Base-by-base conservation (phyloP, 805 yeast genomes). In the Candida pseudoglaebosa region DNA sequence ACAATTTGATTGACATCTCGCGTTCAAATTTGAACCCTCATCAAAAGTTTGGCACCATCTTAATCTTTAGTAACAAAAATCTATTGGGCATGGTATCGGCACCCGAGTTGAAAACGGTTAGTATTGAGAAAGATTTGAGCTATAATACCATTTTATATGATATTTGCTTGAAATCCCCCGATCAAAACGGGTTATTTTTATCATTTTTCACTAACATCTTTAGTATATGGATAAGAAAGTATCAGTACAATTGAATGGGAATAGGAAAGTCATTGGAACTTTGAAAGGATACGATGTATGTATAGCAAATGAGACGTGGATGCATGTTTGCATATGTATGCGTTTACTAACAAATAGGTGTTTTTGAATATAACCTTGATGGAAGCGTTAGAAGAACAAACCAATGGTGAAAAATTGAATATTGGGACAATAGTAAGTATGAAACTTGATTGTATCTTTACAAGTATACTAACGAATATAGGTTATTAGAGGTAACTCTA, bases 231-330 rank as follows among this genome's bases (percentile, higher is more conserved):
- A 85, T 54, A 86, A 85, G 61, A 77, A 78, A 51, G 71, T 91
- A 19, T 69, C 79, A 10, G 66, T 91, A 13, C 84, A 83, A 47
- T 70, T 91, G 43, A 88, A 87, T 57, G 95, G 95, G 1, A 65
- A 84, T 10, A 71, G 97, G 36, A 76, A 75, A 48, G 77, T 91
- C 1, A 75, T 77, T n/a, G 98, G 98, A 2, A 75, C 77, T 9
- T 71, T 91, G 39, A 70, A 86, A 50, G 98, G 98, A 2, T 91
- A 80, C 57, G 98, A 91, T 56, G 76, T 79, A 55, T 35, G 65
- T 59, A 53, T 12, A 26, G 30, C 4, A 18, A 30, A n/a, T 17
- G 18, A 31, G 15, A 16, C n/a, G 6, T 15, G n/a, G 24, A 7
- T 6, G 17, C 16, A 4, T 9, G 16, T 15, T 9, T 13, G 39